Base-by-base conservation (phyloP, 768 basidiomycete species). In the Hygrophorus pudorinus region DNA sequence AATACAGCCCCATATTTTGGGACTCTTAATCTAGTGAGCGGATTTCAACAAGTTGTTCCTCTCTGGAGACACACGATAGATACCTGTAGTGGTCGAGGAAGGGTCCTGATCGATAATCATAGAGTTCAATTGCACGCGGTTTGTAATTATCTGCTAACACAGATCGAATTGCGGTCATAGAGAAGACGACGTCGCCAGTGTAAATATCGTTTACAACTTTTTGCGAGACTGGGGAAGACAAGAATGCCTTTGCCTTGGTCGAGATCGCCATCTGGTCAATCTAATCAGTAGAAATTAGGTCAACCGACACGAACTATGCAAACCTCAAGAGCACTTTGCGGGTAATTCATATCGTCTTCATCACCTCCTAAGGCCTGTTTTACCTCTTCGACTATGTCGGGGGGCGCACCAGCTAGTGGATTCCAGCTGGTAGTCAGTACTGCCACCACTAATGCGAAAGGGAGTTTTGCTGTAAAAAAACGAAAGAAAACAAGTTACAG, bases 121-220 rank as follows among this genome's bases (percentile, higher is more conserved):
- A 90, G 27, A 81, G 67, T 53, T 81, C 78, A 50, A 84, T 87
- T 13, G 76, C 75, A 33, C 75, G 73, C 27, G 75, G 76, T 62
- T 87, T 90, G 66, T 97, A 97, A 55, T 88, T 86, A 60, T 97
- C 94, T 13, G 84, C 81, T 6, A 98, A 70, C 41, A 98, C 74
- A 1, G 90, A 85, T 18, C 82, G 79, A 38, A 65, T 73, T 5
- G 76, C 69, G 4, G 73, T 59, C 43, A 75, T 63, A 8, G 80
- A 76, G 49, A 84, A 83, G 12, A 85, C 71, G 28, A 88, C 75
- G 5, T 76, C 71, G n/a, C 85, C 94, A 2, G 76, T 67, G 60
- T 92, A 86, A 39, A 99, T 87, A 42, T 91, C 85, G 52, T 82
- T 81, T 29, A 97, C 77, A 20, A 96, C 81, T 43, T 79, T 79